Evolutionary conservation across 768 basidiomycete species (phyloP).

Genomic region (Tulasnella sp.): DNA sequence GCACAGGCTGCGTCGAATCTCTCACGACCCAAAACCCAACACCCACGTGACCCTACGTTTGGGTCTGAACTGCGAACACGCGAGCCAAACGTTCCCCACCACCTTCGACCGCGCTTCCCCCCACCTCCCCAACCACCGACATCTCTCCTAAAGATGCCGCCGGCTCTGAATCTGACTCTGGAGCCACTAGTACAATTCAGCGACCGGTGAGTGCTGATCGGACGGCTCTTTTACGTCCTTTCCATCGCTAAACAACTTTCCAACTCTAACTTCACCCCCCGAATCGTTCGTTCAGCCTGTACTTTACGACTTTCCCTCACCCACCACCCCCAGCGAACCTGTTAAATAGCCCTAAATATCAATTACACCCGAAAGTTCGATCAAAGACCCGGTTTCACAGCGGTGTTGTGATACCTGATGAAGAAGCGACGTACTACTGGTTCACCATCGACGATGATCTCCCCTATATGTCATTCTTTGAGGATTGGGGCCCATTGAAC

Average conservation of each 20-base stretch:
- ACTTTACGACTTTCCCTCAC: conserved; percentile 83
- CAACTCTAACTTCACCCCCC: neutral
- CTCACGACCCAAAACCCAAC: neutral
- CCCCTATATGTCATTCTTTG: conserved; percentile 87
- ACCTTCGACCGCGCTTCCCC: neutral
- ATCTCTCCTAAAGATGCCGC: neutral
- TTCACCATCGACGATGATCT: conserved; percentile 92
- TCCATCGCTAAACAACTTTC: neutral
- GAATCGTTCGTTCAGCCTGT: conserved; percentile 54
- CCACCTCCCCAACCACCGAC: neutral
- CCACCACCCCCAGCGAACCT: conserved; percentile 62
- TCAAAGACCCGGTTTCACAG: conserved; percentile 54
- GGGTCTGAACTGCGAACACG: neutral
- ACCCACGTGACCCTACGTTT: neutral
- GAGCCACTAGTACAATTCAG: conserved; percentile 29
- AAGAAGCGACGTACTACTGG: conserved; percentile 75
- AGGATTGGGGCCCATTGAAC: conserved; percentile 91
- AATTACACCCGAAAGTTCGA: conserved; percentile 51
- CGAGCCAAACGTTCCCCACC: neutral
- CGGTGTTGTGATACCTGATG: conserved; percentile 62
- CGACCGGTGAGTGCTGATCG: conserved; percentile 23
- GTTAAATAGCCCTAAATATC: conserved; percentile 58
- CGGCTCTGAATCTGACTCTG: neutral
- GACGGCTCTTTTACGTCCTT: neutral
- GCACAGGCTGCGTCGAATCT: neutral